Evolutionary conservation across 129 eudicot species (phyloP).

Genomic region (Apium graveolens): DNA sequence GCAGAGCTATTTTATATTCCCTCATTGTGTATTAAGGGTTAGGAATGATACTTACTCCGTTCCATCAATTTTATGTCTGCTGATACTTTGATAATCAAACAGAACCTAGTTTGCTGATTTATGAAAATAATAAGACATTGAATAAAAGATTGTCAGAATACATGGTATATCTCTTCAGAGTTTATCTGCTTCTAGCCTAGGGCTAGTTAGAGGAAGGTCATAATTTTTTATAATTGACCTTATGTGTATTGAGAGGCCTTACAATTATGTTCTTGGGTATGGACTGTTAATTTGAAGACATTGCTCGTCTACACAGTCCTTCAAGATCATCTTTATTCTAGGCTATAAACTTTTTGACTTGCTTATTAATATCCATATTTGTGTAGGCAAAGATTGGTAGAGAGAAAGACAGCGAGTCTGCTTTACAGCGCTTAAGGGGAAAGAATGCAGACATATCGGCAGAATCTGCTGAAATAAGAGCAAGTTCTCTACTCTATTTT

Average conservation of each 20-base stretch:
- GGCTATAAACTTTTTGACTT: neutral
- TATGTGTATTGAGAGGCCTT: neutral
- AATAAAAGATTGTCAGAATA: neutral
- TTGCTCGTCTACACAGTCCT: neutral
- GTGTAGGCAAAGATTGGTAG: constrained; percentile 58
- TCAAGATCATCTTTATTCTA: neutral
- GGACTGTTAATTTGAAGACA: neutral
- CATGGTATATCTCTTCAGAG: neutral
- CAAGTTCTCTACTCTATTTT: constrained; percentile 16
- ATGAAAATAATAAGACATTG: neutral
- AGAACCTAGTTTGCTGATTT: neutral
- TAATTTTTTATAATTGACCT: neutral
- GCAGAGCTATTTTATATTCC: neutral
- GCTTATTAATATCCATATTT: neutral
- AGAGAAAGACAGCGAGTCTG: constrained; percentile 49
- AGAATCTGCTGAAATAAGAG: constrained; percentile 74
- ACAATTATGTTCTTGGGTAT: neutral
- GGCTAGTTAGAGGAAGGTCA: neutral
- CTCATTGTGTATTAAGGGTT: neutral
- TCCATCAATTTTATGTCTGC: neutral
- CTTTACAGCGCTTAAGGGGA: constrained; percentile 70
- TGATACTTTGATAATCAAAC: neutral
- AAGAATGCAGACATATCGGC: constrained; percentile 38
- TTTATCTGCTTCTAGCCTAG: neutral
- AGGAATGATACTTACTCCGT: neutral